These are phyloP conservation scores for Nakazawaea ernobii DNA, from an alignment of 805 yeast species.

Conservation along the genomic window DNA sequence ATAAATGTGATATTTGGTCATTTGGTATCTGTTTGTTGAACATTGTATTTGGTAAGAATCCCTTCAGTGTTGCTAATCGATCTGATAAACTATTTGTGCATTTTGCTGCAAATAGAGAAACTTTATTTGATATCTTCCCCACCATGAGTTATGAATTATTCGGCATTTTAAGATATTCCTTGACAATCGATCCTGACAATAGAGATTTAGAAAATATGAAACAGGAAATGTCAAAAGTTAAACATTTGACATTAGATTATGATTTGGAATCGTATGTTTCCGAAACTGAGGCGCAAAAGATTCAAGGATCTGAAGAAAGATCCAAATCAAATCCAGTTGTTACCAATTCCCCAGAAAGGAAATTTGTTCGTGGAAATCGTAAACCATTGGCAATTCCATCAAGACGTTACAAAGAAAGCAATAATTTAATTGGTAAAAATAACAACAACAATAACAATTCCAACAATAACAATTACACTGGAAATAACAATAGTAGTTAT, in stretches of 20 bases:
- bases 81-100: conserved; percentile 79
- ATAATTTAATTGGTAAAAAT: conserved; percentile 14
- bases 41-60: conserved; percentile 82
- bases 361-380: conserved; percentile 36
- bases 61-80: conserved; percentile 75
- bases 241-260: conserved; percentile 79
- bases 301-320: conserved; percentile 12
- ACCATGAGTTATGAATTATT: conserved; percentile 83
- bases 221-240: conserved; percentile 51
- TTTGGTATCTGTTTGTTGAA: conserved; percentile 79
- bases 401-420: conserved; percentile 25
- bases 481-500: conserved; percentile 24
- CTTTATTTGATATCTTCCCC: conserved; percentile 87
- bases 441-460: conserved; percentile 11
- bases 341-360: conserved; percentile 11
- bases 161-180: conserved; percentile 68
- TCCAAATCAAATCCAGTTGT: conserved; percentile 12
- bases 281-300: background rate
- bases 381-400: conserved; percentile 66
- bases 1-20: conserved; percentile 86
- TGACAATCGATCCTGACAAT: conserved; percentile 83
- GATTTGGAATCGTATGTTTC: conserved; percentile 32
- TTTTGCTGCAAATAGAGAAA: conserved; percentile 83
- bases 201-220: conserved; percentile 62
- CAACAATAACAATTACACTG: conserved; percentile 8